Evolutionary conservation across 2,329 filamentous ascomycete species (phyloP), one percentile per base, ranked within the genome.

Genomic region (Sporothrix variecibatus): DNA sequence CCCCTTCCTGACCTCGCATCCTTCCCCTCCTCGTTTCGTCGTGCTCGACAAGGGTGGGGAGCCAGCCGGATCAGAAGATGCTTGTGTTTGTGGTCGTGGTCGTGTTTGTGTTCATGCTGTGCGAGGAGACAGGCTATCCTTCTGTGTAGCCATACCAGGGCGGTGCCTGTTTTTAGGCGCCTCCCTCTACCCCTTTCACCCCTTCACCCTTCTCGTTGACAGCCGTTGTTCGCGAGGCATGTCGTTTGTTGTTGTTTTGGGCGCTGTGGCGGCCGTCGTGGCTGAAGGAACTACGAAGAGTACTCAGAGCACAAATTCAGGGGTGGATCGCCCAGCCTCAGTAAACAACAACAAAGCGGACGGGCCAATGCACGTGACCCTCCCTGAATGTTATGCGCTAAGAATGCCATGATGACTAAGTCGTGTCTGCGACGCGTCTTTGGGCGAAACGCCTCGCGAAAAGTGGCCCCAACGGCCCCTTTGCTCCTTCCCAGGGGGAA

Each of bases 41-140:
- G 65, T 38, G 65, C 53, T 70, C 31, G 56, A 56, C n/a, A 31
- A 71, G n/a, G 34, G 69, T 31, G 69, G 69, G 31, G 53, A 60
- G 23, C 23, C 38, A 60, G 58, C 70, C 56, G 40, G 17, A 62
- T 46, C 15, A 71, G 38, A 70, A 70, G 65, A 73, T 73, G 72
- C 67, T 67, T 67, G 72, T 71, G 67, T 64, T 58, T 72, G 67
- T 70, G 67, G 28, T 40, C 53, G 69, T 62, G 58, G n/a, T 53
- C 20, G 71, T 72, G 58, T 23, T 65, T 74, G 73, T 72, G 43
- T 58, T 56, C 46, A 74, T 75, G 75, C 73, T 73, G 74, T 75
- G 65, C 74, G 72, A 75, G 74, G 74, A 72, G 65, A 69, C 23
- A 70, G 49, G 49, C 26, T 43, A 43, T 62, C 56, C 26, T 34